Evolutionary conservation across 2,329 filamentous ascomycete species (phyloP), one percentile per base, ranked within the genome.

Genomic region (Scorias spongiosa): DNA sequence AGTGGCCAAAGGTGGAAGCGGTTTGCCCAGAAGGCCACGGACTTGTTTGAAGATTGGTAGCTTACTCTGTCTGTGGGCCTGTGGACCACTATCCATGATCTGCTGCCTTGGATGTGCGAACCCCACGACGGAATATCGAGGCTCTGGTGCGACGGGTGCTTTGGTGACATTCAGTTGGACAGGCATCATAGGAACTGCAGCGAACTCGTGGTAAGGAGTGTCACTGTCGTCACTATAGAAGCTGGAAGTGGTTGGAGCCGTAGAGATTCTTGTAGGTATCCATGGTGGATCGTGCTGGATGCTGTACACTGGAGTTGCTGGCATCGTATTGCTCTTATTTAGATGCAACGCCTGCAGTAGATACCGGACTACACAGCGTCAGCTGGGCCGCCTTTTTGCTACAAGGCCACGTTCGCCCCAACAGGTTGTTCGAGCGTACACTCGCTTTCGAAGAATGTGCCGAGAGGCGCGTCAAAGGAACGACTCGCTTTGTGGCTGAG

Each of bases 231-330:
- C 63, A 45, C 62, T 44, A 62, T 63, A 47, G 56, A 64, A 28
- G 64, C 59, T 51, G 14, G 54, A 55, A 11, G 45, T 44, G 4
- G 51, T 45, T 15, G 52, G 63, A 55, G 47, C 61, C 54, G 55
- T 59, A 57, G 40, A 62, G 55, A 32, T 45, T 41, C 37, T 49
- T 45, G 14, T 52, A 48, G 48, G 56, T 32, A 49, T 45, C 63
- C 40, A 55, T 18, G 55, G 55, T 29, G 51, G 43, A 42, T 59
- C 51, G 32, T 51, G 44, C 39, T 54, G 51, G 41, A 60, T 57
- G 49, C 57, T 55, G 62, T 65, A 50, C 51, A 62, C 47, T 56
- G 66, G 54, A 59, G 63, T 48, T 53, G 62, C 52, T 36, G 32
- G 32, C 32, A 36, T 36, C 12, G 32, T 26, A 7, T 26, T 7